phyloP scores from a whole-genome alignment of 2,329 filamentous ascomycete genomes.

The Xylaria sp. region DNA sequence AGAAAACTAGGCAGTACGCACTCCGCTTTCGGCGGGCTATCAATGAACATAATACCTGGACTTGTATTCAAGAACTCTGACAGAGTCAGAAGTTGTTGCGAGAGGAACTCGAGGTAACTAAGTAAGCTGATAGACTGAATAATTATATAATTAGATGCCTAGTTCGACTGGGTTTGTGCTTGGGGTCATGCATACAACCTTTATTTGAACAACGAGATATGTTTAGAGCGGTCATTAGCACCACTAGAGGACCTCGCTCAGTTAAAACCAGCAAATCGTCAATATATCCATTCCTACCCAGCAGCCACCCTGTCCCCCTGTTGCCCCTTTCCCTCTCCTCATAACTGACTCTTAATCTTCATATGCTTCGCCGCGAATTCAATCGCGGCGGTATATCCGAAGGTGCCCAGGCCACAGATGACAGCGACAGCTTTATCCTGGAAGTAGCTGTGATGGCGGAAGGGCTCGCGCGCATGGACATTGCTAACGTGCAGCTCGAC shows the following conservation, averaged over 20 bases:
- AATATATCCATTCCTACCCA: background rate
- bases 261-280: background rate
- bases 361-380: constrained; percentile 63
- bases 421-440: constrained; percentile 80
- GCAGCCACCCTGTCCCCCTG: too few relatives aligned
- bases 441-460: constrained; percentile 76
- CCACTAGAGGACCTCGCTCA: too few relatives aligned
- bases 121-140: background rate
- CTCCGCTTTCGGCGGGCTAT: background rate
- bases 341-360: constrained; percentile 52
- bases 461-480: constrained; percentile 76
- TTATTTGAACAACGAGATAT: background rate
- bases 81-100: background rate
- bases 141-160: background rate
- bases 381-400: constrained; percentile 70
- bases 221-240: background rate
- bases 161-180: background rate
- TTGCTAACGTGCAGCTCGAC: constrained; percentile 83
- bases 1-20: background rate
- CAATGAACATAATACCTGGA: background rate
- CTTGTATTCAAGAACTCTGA: too few relatives aligned
- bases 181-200: too few relatives aligned
- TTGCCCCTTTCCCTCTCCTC: background rate
- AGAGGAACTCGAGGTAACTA: background rate
- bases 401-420: constrained; percentile 74